Base-by-base conservation (phyloP, 768 basidiomycete genomes). In the Amanita rubescens region DNA sequence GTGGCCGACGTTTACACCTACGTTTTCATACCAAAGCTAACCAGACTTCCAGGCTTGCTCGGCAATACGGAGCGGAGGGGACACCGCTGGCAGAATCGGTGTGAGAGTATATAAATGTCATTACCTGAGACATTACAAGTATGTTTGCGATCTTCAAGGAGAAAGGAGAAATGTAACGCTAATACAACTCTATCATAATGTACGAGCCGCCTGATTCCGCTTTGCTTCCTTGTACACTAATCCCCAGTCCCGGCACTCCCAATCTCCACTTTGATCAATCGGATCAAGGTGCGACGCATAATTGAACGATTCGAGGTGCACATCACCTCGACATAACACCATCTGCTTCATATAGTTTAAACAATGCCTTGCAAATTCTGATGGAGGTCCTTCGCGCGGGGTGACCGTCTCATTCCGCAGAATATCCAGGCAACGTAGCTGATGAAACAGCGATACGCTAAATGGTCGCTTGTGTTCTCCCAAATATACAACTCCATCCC, bases 111-210 rank as follows among this genome's bases (percentile, higher is more conserved):
- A n/a, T 59, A 71, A 68, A 63, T 66, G 79, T 51, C 90, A 89
- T 89, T 67, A 71, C 30, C 82, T 90, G 1, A 67, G 78, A 6
- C 91, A 93, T 63, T 69, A 67, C 17, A 75, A 78, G 43, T 90
- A 83, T 60, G 71, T 77, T 46, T 88, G 81, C 62, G 84, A 87
- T 63, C 64, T 74, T 56, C 57, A 79, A 3, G 86, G 84, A 3
- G 69, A 71, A 57, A 55, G 25, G 55, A 73, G 62, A 49, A 8
- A n/a, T n/a, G n/a, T n/a, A 30, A 30, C 8, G 27, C 27, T 30
- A 8, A 30, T 30, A 30, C 27, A 8, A 30, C 27, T 8, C 8
- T 30, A 30, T 30, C 8, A 30, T 30, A 8, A 30, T 35, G 35
- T n/a, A n/a, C 15, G 35, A 35, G 35, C 35, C 3, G 32, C 56